A percentile compares a stretch with the other conserved stretches of the same genome.
Conservation (phyloP, 345 rosid genomes). For the Clausena lansium region DNA sequence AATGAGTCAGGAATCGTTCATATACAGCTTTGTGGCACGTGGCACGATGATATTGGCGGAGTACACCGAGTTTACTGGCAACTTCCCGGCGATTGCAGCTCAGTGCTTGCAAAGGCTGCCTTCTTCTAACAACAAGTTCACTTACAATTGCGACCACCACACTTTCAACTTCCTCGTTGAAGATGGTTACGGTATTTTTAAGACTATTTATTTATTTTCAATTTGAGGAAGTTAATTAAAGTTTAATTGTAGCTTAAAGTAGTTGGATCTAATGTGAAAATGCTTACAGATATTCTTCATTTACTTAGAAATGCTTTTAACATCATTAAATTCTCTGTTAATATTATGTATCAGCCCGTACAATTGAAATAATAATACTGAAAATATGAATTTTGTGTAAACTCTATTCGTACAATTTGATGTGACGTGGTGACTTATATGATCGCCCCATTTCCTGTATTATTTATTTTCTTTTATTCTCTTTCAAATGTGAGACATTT, state of each 20-base stretch:
- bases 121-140: conserved; percentile 89
- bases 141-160: conserved; percentile 97
- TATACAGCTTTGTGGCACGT: conserved; percentile 95
- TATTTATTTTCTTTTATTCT: too few relatives aligned
- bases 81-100: conserved; percentile 94
- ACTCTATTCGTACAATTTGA: too few relatives aligned
- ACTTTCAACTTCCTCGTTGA: conserved; percentile 94
- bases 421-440: too few relatives aligned
- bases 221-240: background rate
- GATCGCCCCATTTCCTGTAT: background rate
- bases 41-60: conserved; percentile 91
- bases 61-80: conserved; percentile 96
- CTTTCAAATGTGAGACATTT: too few relatives aligned
- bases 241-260: background rate
- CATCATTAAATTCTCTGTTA: background rate
- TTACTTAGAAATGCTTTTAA: background rate
- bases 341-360: background rate
- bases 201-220: background rate
- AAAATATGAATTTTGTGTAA: too few relatives aligned
- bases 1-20: conserved; percentile 89
- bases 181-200: conserved; percentile 73
- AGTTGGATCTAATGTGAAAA: conserved; percentile 27
- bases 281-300: background rate
- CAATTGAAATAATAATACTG: too few relatives aligned
- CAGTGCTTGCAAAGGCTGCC: conserved; percentile 92